Percentiles rank a stretch among this genome's conserved stretches.
Conservation (phyloP, 805 yeast genomes). For the Metschnikowia dekortorum region DNA sequence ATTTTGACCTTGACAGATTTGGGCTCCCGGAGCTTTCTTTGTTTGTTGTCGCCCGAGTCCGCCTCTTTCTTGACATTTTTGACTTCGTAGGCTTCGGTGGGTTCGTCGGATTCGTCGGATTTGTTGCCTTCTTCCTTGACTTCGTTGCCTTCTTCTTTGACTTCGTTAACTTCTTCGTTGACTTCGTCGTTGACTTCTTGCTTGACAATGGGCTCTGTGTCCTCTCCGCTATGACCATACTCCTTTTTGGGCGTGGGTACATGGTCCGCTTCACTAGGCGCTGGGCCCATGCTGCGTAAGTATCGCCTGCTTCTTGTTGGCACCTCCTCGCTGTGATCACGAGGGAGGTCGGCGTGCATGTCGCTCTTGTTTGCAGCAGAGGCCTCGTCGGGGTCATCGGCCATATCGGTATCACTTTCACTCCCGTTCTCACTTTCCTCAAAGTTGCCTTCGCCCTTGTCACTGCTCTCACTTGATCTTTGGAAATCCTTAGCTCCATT, state of each 20-base stretch:
- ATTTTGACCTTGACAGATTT: not conserved
- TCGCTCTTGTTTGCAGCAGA: not conserved
- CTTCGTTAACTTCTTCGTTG: not conserved
- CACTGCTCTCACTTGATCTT: not conserved
- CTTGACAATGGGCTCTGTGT: not conserved
- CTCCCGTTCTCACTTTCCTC: not conserved
- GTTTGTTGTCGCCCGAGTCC: not conserved
- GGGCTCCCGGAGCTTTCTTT: not conserved
- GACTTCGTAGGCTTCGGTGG: not conserved
- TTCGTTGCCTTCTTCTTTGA: not conserved
- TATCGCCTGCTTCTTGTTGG: slow-evolving; percentile 1
- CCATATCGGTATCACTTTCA: not conserved
- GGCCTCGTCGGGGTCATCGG: not conserved
- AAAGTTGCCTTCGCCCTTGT: not conserved
- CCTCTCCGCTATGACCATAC: slow-evolving; percentile 2
- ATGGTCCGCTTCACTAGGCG: not conserved
- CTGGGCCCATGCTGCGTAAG: slow-evolving; percentile 4
- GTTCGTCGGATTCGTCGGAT: not conserved
- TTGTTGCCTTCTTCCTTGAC: not conserved
- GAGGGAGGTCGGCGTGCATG: not conserved
- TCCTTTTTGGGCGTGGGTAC: slow-evolving; percentile 1
- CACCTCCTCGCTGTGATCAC: not conserved
- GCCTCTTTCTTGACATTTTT: not conserved
- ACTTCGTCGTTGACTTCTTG: not conserved
- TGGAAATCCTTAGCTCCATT: not conserved